Percentiles rank a stretch among this genome's conserved stretches.
phyloP scores from a whole-genome alignment of 331 rosid species.

The Quercus lobata region DNA sequence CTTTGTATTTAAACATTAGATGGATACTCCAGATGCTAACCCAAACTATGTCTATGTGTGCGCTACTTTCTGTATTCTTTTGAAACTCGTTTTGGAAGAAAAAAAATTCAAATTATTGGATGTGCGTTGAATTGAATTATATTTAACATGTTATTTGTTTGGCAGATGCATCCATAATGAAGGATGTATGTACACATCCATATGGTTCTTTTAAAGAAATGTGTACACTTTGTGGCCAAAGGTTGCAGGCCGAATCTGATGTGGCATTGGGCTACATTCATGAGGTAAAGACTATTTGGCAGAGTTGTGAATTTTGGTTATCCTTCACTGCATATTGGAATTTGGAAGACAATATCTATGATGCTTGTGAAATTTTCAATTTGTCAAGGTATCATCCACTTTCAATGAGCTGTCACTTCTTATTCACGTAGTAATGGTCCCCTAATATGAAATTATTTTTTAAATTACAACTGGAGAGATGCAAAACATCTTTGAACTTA shows the following conservation, averaged over 20 bases:
- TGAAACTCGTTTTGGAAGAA: too few species aligned
- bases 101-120: too few species aligned
- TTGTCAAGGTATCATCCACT: background rate
- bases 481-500: background rate
- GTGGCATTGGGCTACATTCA: slow-evolving; percentile 71
- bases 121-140: too few species aligned
- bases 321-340: background rate
- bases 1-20: too few species aligned
- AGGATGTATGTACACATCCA: slow-evolving; percentile 61
- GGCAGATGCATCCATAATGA: slow-evolving; percentile 10
- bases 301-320: background rate
- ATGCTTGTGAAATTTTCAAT: background rate
- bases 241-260: slow-evolving; percentile 56
- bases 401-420: background rate
- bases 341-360: background rate
- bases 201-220: slow-evolving; percentile 57
- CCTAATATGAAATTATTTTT: background rate
- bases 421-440: background rate
- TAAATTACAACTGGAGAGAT: background rate
- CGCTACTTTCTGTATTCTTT: too few species aligned
- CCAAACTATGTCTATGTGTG: too few species aligned
- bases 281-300: slow-evolving; percentile 38
- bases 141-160: too few species aligned
- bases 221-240: slow-evolving; percentile 71
- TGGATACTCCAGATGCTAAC: too few species aligned